Evolutionary conservation across 192 early-diverging fungal species (phyloP).

Genomic region (Coemansia sp.): DNA sequence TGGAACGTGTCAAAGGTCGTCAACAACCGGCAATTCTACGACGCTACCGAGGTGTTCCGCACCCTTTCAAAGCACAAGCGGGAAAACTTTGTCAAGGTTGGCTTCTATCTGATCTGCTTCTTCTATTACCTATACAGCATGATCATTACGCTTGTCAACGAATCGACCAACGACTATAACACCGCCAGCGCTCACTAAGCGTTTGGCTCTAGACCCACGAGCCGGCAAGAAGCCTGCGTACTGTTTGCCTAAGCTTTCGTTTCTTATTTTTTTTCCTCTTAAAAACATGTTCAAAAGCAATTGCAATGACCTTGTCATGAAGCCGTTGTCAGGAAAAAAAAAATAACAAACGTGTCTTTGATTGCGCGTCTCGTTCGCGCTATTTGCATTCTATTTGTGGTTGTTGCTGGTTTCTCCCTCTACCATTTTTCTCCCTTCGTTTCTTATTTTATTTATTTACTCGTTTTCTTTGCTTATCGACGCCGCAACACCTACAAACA

Average conservation of each 20-base stretch:
- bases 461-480: no score
- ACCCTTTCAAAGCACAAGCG: slow-evolving; percentile 90
- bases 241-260: background rate
- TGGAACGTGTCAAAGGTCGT: slow-evolving; percentile 87
- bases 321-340: no score
- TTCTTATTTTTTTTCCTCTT: background rate
- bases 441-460: slow-evolving; percentile 5
- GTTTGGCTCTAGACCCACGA: background rate
- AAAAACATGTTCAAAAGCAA: no score
- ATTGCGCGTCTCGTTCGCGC: slow-evolving; percentile 6
- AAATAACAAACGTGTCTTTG: background rate
- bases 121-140: slow-evolving; percentile 87
- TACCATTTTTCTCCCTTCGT: background rate
- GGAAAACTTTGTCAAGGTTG: slow-evolving; percentile 96
- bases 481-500: background rate
- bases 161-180: slow-evolving; percentile 39
- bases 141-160: slow-evolving; percentile 60
- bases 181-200: slow-evolving; percentile 22
- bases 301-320: no score
- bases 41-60: slow-evolving; percentile 98
- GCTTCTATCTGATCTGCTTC: slow-evolving; percentile 93
- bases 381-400: slow-evolving; percentile 5
- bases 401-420: background rate
- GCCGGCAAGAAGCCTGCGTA: background rate
- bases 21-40: slow-evolving; percentile 87